phyloP scores from a whole-genome alignment of 2,329 filamentous ascomycete species.

The Cladobotryum mycophilum region DNA sequence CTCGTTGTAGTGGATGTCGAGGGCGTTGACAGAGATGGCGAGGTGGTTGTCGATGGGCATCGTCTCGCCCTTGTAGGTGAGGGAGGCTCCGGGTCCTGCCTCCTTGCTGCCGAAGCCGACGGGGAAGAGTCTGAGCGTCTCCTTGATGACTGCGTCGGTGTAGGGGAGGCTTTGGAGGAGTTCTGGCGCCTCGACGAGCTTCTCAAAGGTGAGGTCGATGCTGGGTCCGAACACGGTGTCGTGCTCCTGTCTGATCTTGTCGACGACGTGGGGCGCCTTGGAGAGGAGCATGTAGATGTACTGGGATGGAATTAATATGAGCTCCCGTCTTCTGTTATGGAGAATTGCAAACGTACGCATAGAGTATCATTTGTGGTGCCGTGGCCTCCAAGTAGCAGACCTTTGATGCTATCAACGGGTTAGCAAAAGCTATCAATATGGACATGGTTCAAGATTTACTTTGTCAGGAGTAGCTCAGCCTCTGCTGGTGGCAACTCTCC shows the following conservation, averaged over 20 bases:
- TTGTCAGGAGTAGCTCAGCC: constrained; percentile 16
- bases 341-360: constrained; percentile 8
- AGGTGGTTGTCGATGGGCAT: constrained; percentile 31
- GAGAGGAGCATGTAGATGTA: constrained; percentile 15
- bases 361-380: constrained; percentile 20
- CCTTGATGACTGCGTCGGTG: constrained; percentile 48
- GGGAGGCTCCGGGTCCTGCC: constrained; percentile 23
- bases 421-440: background rate
- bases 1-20: constrained; percentile 24
- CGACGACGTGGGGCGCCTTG: constrained; percentile 18
- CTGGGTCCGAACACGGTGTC: constrained; percentile 20
- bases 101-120: constrained; percentile 36
- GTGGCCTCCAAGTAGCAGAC: constrained; percentile 21
- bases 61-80: constrained; percentile 32
- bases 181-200: constrained; percentile 33
- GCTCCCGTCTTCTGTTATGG: background rate
- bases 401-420: constrained; percentile 16
- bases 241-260: constrained; percentile 23
- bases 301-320: background rate
- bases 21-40: constrained; percentile 12
- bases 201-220: constrained; percentile 25
- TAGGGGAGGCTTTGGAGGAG: constrained; percentile 45
- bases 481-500: constrained; percentile 6
- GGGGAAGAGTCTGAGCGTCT: constrained; percentile 46
- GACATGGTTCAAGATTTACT: constrained; percentile 3